Evolutionary conservation across 805 yeast species (phyloP), one percentile per base, ranked within the genome.

Genomic region (Barnettozyma siamensis): DNA sequence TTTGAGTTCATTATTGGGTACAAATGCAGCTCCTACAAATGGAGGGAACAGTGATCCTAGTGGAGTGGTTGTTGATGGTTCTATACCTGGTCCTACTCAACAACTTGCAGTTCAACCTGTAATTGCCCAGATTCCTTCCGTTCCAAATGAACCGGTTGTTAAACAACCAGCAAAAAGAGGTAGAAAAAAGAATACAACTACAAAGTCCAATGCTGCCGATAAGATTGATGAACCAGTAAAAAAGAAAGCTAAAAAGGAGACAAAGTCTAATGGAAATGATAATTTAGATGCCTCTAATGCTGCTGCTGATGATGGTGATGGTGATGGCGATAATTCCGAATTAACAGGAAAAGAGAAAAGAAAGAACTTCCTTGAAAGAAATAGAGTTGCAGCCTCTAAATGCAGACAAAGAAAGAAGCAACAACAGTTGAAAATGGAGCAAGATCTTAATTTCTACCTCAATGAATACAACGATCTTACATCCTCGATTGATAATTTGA

Each of bases 321-420:
- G 48, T 31, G 46, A 39, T 3, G 43, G 40, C 9, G 43, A 41
- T 27, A 9, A 21, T 7, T 21, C 24, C 6, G 24, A 9, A 21
- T 21, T 75, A 75, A 42, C 85, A 64, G 61, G 85, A 67, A 95
- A 86, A 63, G 75, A 82, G 64, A 88, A 85, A 56, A 75, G 89
- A 48, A 78, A 72, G 58, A 81, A 70, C 57, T 91, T 78, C 54
- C 63, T 93, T 49, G 99, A 93, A 59, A 72, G 98, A 48, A 93
- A 93, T 62, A 73, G 99, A 43, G 78, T 93, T 9, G 99, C 99
- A 0, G 99, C 99, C 0, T 79, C 93, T 19, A 89, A 88, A 59
- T 93, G 98, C 68, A 76, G 99, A 45, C 95, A 86, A 63, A 76
- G 97, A 43, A 93, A 93, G 70, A 93, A 93, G 67, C 88, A 86